Evolutionary conservation across 1,139 yeast species (phyloP), one percentile per base, ranked within the genome.

Genomic region (Saccharomyces hybrid): DNA sequence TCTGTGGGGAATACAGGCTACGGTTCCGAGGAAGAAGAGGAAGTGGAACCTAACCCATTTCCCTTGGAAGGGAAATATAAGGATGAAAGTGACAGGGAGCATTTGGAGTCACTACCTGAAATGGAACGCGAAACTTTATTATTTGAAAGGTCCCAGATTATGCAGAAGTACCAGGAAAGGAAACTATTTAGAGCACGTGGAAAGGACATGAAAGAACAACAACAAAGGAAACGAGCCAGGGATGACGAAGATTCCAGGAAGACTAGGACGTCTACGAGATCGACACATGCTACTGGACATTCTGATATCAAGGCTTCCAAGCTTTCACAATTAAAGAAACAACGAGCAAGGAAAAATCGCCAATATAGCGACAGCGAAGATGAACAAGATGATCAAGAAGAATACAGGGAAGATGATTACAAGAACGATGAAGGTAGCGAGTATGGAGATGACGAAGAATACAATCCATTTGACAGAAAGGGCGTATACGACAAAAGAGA

Each of bases 51-150:
- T n/a, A 79, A 85, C 61, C 99, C 98, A 7, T 93, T 91, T 69
- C 99, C 99, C 2, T 73, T 93, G 55, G 97, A 90, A 67, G 96
- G 96, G 14, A 89, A 89, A 66, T 93, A 84, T 74, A 87, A 83
- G 64, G 87, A 90, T 70, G 96, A 84, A 56, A 77, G 75, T 7
- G 99, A 95, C 70, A 78, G 89, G 56, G 83, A 74, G 5, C 67
- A 75, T 51, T 74, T 93, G 60, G 83, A 85, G 64, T 77, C 78
- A 1, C 78, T 93, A 83, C 95, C 93, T 56, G 99, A 95, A 76
- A 82, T 93, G 69, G 87, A 87, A 64, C 84, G 98, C 65, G 99
- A 93, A 74, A 84, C 88, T 62, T 81, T 89, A 56, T 79, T 93
- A 57, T 95, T 88, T 64, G 98, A 93, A 57, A 88, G 99, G 71